A percentile compares a stretch with the other conserved stretches of the same genome.
phyloP scores from a whole-genome alignment of 805 yeast genomes.

The Hanseniaspora clermontiae region DNA sequence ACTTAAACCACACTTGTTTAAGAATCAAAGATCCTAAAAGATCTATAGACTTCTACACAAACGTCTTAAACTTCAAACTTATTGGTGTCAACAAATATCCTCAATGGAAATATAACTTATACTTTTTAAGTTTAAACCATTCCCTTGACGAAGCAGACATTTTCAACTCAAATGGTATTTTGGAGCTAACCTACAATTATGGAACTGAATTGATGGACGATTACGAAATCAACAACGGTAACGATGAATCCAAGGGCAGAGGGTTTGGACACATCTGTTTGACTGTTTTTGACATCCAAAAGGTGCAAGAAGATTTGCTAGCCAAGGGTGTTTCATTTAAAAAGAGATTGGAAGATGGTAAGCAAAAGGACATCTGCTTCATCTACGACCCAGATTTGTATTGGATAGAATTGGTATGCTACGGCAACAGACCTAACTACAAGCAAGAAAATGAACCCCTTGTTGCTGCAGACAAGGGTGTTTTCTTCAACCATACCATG shows the following conservation, averaged over 20 bases:
- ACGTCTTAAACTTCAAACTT: constrained; percentile 60
- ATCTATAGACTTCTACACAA: constrained; percentile 59
- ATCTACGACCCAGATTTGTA: constrained; percentile 92
- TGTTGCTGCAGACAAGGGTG: constrained; percentile 18
- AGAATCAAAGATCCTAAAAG: constrained; percentile 71
- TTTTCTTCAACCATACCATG: constrained; percentile 75
- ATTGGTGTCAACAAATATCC: constrained; percentile 41
- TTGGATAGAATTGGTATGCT: constrained; percentile 84
- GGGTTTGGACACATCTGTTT: constrained; percentile 94
- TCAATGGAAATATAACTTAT: constrained; percentile 48
- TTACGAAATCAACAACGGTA: constrained; percentile 64
- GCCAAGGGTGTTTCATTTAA: constrained; percentile 61
- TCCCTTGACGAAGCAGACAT: constrained; percentile 27
- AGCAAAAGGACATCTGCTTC: constrained; percentile 87
- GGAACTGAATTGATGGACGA: constrained; percentile 50
- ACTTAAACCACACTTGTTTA: constrained; percentile 56
- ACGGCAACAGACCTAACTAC: constrained; percentile 24
- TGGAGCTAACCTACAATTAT: constrained; percentile 73
- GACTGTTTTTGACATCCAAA: constrained; percentile 66
- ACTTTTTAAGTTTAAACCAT: constrained; percentile 43
- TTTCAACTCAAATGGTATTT: constrained; percentile 41
- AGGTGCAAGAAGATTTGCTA: constrained; percentile 46
- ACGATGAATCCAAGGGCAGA: constrained; percentile 56
- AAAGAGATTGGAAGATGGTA: constrained; percentile 77
- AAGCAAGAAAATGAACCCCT: constrained; percentile 14